Conservation (phyloP, 2,329 filamentous ascomycete genomes). For the Beauveria medogensis region DNA sequence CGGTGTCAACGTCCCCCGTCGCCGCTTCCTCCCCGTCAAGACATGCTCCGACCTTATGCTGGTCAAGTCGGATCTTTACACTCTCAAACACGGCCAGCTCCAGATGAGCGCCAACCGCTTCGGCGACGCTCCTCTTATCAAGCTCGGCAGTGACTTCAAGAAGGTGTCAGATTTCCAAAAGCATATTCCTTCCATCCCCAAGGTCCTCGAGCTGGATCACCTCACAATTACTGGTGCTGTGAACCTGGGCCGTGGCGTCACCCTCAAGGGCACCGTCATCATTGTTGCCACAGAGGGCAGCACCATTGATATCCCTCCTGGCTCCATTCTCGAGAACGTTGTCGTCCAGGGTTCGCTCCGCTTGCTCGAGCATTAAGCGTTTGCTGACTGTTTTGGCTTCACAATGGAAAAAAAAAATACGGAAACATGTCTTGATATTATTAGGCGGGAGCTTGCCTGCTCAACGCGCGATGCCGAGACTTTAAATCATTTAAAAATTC, state of each 20-base stretch:
- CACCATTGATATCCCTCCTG: conserved; percentile 95
- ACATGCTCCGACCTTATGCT: conserved; percentile 99
- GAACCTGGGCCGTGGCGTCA: conserved; percentile 91
- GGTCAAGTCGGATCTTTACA: conserved; percentile 99
- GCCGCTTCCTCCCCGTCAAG: conserved; percentile 99
- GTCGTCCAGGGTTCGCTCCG: conserved; percentile 95
- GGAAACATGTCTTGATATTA: neutral
- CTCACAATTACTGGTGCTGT: conserved; percentile 96
- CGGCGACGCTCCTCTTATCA: conserved; percentile 94
- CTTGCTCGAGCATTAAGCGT: conserved; percentile 54
- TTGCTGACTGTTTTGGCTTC: neutral
- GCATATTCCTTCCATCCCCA: conserved; percentile 78
- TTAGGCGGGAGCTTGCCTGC: neutral
- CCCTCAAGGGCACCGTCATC: conserved; percentile 96
- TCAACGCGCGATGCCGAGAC: neutral
- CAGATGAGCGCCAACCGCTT: conserved; percentile 96
- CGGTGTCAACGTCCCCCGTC: conserved; percentile 95
- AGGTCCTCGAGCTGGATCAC: conserved; percentile 87
- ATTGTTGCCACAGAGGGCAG: conserved; percentile 96
- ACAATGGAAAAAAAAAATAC: neutral
- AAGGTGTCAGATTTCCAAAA: conserved; percentile 97
- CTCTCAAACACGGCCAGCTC: conserved; percentile 94
- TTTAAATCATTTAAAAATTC: neutral
- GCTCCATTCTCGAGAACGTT: conserved; percentile 96
- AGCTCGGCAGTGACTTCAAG: conserved; percentile 99